These are phyloP conservation scores for Scheffersomyces quercinus DNA, from an alignment of 1,139 yeast species.

Conservation along the genomic window DNA sequence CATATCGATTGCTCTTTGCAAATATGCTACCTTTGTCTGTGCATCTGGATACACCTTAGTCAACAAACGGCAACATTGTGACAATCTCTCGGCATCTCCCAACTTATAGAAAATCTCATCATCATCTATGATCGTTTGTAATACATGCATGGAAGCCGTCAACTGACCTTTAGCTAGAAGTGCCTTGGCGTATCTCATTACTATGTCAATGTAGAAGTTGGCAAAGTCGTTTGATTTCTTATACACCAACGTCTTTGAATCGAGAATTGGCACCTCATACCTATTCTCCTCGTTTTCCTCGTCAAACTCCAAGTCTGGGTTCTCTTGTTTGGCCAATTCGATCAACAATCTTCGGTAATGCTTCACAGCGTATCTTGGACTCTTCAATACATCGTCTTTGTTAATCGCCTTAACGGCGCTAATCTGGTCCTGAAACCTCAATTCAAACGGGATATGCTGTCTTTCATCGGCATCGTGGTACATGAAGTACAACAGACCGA, in stretches of 20 bases:
- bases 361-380: constrained; percentile 47
- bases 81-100: constrained; percentile 48
- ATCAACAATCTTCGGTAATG: constrained; percentile 44
- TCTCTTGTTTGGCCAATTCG: constrained; percentile 34
- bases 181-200: constrained; percentile 43
- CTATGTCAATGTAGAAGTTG: constrained; percentile 48
- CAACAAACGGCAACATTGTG: constrained; percentile 43
- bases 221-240: constrained; percentile 36
- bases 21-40: constrained; percentile 32
- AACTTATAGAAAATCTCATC: constrained; percentile 40
- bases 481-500: constrained; percentile 41
- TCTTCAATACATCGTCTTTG: constrained; percentile 45
- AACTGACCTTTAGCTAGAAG: constrained; percentile 44
- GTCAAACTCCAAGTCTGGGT: constrained; percentile 26
- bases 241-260: constrained; percentile 29
- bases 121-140: constrained; percentile 34
- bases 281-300: constrained; percentile 24
- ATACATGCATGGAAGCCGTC: constrained; percentile 29
- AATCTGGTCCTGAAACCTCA: constrained; percentile 33
- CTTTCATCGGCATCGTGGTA: constrained; percentile 43
- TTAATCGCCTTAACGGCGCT: constrained; percentile 46
- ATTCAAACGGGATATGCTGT: constrained; percentile 44
- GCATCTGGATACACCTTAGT: constrained; percentile 28
- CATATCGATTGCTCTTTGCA: constrained; percentile 46
- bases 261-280: constrained; percentile 37